Evolutionary conservation across 2,329 filamentous ascomycete genomes (phyloP).

Genomic region (Clonostachys chloroleuca): DNA sequence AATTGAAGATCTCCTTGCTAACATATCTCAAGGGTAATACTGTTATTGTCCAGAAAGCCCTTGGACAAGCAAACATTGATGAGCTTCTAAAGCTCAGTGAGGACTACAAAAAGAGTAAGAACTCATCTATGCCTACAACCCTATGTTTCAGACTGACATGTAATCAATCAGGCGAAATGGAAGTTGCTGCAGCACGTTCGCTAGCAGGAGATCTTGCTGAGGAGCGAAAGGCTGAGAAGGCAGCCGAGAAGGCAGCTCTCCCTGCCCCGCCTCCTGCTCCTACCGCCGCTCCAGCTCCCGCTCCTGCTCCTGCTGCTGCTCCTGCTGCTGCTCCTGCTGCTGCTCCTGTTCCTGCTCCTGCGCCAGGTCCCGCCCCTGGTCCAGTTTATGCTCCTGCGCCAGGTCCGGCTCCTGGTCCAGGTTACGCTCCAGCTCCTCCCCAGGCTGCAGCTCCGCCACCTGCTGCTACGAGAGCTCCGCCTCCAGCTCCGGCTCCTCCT

Average conservation of each 20-base stretch:
- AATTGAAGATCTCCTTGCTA: not conserved
- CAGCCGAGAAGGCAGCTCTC: slow-evolving; percentile 20
- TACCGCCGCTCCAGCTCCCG: not conserved
- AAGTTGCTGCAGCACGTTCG: slow-evolving; percentile 39
- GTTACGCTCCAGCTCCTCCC: slow-evolving; percentile 12
- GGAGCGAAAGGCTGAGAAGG: slow-evolving; percentile 35
- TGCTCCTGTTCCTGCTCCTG: slow-evolving; percentile 1
- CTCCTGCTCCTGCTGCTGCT: not conserved
- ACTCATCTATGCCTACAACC: slow-evolving; percentile 2
- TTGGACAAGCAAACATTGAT: slow-evolving; percentile 89
- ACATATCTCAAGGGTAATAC: slow-evolving; percentile 59
- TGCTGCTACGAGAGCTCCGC: slow-evolving; percentile 5
- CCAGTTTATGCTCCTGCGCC: not conserved
- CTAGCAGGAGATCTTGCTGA: slow-evolving; percentile 40
- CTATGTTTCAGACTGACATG: not conserved
- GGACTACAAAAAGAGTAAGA: slow-evolving; percentile 61
- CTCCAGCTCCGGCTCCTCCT: slow-evolving; percentile 17
- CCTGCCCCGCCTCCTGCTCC: slow-evolving; percentile 11
- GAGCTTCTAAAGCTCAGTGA: slow-evolving; percentile 81
- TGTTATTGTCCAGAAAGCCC: slow-evolving; percentile 76
- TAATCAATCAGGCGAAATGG: slow-evolving; percentile 29
- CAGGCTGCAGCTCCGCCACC: slow-evolving; percentile 4
- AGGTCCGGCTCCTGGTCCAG: slow-evolving; percentile 12
- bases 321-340: slow-evolving; percentile 2
- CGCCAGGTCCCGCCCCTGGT: not conserved